phyloP scores from a whole-genome alignment of 2,329 filamentous ascomycete genomes.

The Talaromyces sp. region DNA sequence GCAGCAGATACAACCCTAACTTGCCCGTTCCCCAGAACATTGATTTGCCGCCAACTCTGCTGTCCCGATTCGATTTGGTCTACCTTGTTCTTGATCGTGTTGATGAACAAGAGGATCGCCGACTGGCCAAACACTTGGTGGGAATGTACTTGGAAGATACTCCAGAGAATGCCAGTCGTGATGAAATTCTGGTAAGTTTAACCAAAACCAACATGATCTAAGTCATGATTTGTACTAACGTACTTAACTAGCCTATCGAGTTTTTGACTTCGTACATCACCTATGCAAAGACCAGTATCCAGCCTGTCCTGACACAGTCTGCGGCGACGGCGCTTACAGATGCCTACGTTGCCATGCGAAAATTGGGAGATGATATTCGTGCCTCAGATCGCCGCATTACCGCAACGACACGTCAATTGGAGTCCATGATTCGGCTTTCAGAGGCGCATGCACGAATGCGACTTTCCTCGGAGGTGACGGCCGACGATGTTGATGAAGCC shows the following conservation, averaged over 20 bases:
- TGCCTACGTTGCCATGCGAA: conserved; percentile 90
- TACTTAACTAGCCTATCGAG: conserved; percentile 67
- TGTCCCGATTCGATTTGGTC: conserved; percentile 94
- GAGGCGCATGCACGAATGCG: conserved; percentile 99
- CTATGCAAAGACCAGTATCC: conserved; percentile 80
- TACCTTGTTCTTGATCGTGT: conserved; percentile 93
- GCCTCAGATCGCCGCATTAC: conserved; percentile 93
- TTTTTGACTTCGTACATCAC: conserved; percentile 97
- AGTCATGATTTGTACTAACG: conserved; percentile 14
- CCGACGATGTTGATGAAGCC: conserved; percentile 80
- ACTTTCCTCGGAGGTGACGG: conserved; percentile 68
- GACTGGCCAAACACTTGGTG: conserved; percentile 84
- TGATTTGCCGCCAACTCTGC: conserved; percentile 86
- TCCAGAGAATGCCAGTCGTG: conserved; percentile 71
- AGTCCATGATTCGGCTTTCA: conserved; percentile 95
- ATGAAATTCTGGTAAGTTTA: conserved; percentile 72
- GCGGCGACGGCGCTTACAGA: conserved; percentile 80
- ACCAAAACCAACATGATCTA: not conserved
- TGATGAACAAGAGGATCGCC: conserved; percentile 83
- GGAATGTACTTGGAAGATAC: conserved; percentile 96
- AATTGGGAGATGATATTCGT: conserved; percentile 81
- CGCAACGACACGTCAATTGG: conserved; percentile 90
- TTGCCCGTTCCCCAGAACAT: conserved; percentile 97
- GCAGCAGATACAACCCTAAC: conserved; percentile 95
- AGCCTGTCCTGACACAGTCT: conserved; percentile 72